A percentile compares a stretch with the other conserved stretches of the same genome.
Conservation (phyloP, 805 yeast species). For the Lachancea dasiensis region DNA sequence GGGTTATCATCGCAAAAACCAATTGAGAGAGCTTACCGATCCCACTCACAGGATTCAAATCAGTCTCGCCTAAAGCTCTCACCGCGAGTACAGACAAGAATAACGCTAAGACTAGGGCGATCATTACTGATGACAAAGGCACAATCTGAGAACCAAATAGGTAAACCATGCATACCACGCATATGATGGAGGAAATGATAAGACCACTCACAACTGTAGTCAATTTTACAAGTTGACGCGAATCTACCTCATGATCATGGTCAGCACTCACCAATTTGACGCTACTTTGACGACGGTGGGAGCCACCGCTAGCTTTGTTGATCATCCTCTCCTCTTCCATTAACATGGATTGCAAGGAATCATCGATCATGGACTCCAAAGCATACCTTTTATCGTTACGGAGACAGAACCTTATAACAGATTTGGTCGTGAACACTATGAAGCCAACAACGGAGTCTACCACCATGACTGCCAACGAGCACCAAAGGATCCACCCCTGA, state of each 20-base stretch:
- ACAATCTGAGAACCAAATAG: conserved; percentile 62
- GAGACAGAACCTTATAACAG: conserved; percentile 30
- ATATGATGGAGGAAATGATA: conserved; percentile 55
- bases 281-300: conserved; percentile 18
- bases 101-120: conserved; percentile 70
- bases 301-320: conserved; percentile 17
- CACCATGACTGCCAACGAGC: conserved; percentile 88
- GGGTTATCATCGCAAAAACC: conserved; percentile 76
- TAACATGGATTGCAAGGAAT: conserved; percentile 29
- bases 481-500: conserved; percentile 97
- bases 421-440: conserved; percentile 48
- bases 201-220: conserved; percentile 55
- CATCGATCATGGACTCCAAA: conserved; percentile 24
- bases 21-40: conserved; percentile 92
- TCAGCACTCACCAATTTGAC: conserved; percentile 28
- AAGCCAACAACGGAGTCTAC: conserved; percentile 84
- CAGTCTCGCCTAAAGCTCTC: conserved; percentile 94
- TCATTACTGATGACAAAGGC: conserved; percentile 62
- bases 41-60: conserved; percentile 93
- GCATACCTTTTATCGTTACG: conserved; percentile 22
- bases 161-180: conserved; percentile 55
- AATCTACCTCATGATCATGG: conserved; percentile 36
- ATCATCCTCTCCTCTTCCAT: conserved; percentile 30
- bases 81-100: conserved; percentile 82
- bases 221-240: conserved; percentile 44